phyloP scores from a whole-genome alignment of 768 basidiomycete genomes.

The Agrocybe pediades region DNA sequence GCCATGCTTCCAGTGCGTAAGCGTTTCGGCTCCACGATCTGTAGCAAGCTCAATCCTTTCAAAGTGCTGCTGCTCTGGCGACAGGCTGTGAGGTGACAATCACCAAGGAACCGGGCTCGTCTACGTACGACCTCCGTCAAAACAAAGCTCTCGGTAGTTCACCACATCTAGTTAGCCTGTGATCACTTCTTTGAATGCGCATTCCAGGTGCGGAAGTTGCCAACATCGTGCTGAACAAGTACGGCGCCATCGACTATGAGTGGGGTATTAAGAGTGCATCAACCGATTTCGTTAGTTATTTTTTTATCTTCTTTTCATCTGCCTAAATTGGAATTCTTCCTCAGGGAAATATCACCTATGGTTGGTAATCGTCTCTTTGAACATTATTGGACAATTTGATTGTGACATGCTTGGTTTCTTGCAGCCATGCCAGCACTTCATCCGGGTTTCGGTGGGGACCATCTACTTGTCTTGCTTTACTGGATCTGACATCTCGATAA shows the following conservation, averaged over 20 bases:
- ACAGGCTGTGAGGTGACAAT: constrained; percentile 62
- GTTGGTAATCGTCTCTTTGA: constrained; percentile 34
- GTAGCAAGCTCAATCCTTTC: background rate
- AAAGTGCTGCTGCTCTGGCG: constrained; percentile 66
- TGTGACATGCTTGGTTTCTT: background rate
- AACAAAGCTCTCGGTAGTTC: constrained; percentile 60
- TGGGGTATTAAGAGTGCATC: constrained; percentile 73
- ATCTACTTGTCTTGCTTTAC: background rate
- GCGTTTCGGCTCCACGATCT: background rate
- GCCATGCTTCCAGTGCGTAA: constrained; percentile 70
- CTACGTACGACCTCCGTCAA: constrained; percentile 62
- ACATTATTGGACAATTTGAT: background rate
- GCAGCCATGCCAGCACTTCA: constrained; percentile 68
- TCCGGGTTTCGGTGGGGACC: constrained; percentile 58
- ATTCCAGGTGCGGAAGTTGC: constrained; percentile 63
- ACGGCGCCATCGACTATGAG: constrained; percentile 62
- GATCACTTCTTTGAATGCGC: background rate
- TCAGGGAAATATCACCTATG: constrained; percentile 77
- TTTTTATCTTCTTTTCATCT: background rate
- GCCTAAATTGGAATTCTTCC: background rate
- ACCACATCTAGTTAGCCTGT: background rate
- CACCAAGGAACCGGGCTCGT: constrained; percentile 21
- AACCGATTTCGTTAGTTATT: constrained; percentile 74
- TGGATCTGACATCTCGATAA: too few species aligned
- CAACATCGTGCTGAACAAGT: constrained; percentile 58